Base-by-base conservation (phyloP, 1,139 yeast genomes). In the Eremothecium sinecaudum region DNA sequence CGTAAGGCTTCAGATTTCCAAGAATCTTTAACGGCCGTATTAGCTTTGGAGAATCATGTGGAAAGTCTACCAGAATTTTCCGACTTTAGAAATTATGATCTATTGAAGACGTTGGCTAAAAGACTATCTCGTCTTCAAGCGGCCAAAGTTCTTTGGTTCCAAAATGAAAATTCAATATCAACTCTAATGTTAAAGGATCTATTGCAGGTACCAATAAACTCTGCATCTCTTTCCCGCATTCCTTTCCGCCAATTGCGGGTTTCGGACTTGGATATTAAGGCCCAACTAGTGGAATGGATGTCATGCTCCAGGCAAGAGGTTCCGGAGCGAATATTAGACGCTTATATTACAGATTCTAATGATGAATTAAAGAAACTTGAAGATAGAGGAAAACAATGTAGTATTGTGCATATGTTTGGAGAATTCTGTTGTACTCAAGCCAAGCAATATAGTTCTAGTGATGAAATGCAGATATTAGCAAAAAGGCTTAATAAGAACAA, bases 401-500 rank as follows among this genome's bases (percentile, higher is more conserved):
- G 61, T 22, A 67, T 76, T 2, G 79, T 58, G 48, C 77, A 71
- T 41, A 62, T 67, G 3, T 69, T 81, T 46, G 97, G 87, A 0
- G 64, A 67, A 21, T 87, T 87, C 50, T 83, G 96, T 51, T 83
- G 81, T 46, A 60, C 62, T 5, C 92, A 82, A 47, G 62, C 71
- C 29, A 67, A 69, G 41, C 67, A 72, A 2, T 53, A 64, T 3
- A 58, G 60, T 2, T 50, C 69, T 11, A 61, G 57, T 24, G 71
- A 66, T 9, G 71, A 71, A 18, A 61, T 79, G 7, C 51, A 49
- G 3, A 69, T 63, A 28, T 53, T 67, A 7, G 59, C 61, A 13
- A 58, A 53, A 18, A 60, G 72, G 32, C 62, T 68, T 1, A 41
- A 42, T 1, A 58, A 57, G 12, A 70, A 69, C 37, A 53, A 53